phyloP scores from a whole-genome alignment of 1,139 yeast species.

The Geotrichum histeridarum region DNA sequence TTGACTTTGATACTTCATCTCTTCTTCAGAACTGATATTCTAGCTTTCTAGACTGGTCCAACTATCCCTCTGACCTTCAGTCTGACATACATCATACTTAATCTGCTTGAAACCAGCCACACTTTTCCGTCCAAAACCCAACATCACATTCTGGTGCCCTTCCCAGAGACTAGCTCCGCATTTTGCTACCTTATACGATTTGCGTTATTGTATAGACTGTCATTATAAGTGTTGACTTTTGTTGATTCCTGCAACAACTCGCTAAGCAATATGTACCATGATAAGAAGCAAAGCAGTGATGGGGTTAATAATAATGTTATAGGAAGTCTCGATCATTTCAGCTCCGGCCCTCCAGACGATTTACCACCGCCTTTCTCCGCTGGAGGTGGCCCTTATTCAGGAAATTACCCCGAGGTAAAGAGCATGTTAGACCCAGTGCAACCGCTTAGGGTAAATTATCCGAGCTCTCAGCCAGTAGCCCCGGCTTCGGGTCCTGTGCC shows the following conservation, averaged over 20 bases:
- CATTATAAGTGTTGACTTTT: not conserved
- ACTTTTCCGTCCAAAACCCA: too few relatives aligned
- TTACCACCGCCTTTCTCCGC: not conserved
- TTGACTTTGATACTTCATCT: too few relatives aligned
- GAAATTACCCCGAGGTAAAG: not conserved
- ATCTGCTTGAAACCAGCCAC: too few relatives aligned
- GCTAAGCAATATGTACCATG: not conserved
- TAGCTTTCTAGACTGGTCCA: too few relatives aligned
- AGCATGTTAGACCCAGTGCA: not conserved
- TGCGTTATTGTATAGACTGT: too few relatives aligned
- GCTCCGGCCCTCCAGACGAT: not conserved
- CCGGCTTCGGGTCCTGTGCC: not conserved
- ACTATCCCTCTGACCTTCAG: too few relatives aligned
- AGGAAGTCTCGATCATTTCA: not conserved
- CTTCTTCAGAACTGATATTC: too few relatives aligned
- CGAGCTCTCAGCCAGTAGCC: not conserved
- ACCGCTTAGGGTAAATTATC: not conserved
- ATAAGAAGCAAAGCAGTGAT: not conserved
- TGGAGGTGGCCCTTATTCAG: not conserved
- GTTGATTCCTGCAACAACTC: not conserved
- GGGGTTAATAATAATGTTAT: not conserved
- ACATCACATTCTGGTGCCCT: too few relatives aligned
- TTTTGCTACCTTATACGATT: too few relatives aligned
- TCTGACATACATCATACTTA: too few relatives aligned
- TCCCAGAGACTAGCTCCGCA: too few relatives aligned